Evolutionary conservation across 2,329 filamentous ascomycete species (phyloP).

Genomic region (Beauveria sp.): DNA sequence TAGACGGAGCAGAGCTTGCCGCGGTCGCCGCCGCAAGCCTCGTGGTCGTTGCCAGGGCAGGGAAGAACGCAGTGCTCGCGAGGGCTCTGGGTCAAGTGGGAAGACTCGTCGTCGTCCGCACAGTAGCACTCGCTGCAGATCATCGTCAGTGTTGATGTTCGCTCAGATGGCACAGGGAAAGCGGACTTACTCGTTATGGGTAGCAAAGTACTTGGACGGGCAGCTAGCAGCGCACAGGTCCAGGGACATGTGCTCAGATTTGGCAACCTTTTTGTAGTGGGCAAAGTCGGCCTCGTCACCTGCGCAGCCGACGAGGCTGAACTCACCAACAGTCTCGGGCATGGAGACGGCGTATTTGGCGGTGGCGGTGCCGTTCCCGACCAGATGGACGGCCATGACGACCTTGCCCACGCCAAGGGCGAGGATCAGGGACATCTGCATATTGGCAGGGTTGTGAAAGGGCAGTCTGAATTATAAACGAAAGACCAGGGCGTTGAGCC

Average conservation of each 20-base stretch:
- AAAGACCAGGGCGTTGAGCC: slow-evolving; percentile 21
- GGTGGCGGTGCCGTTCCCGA: neutral
- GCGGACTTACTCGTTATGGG: slow-evolving; percentile 18
- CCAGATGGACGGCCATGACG: slow-evolving; percentile 19
- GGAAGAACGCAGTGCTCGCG: slow-evolving; percentile 12
- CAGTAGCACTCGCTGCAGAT: slow-evolving; percentile 18
- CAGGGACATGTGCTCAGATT: slow-evolving; percentile 16
- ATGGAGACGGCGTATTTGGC: neutral
- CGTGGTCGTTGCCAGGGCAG: slow-evolving; percentile 15
- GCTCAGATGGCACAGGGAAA: neutral
- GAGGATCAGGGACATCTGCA: slow-evolving; percentile 25
- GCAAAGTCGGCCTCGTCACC: slow-evolving; percentile 21
- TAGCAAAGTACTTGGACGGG: slow-evolving; percentile 19
- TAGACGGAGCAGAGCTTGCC: slow-evolving; percentile 13
- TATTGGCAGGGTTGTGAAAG: slow-evolving; percentile 12
- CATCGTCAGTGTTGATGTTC: neutral
- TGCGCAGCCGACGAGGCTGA: slow-evolving; percentile 19
- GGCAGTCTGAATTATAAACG: slow-evolving; percentile 11
- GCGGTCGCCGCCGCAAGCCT: slow-evolving; percentile 11
- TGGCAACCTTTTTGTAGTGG: slow-evolving; percentile 16
- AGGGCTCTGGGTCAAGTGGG: slow-evolving; percentile 9
- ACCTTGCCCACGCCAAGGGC: slow-evolving; percentile 25
- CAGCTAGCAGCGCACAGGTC: slow-evolving; percentile 21
- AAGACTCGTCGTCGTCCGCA: slow-evolving; percentile 13
- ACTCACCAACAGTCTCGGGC: slow-evolving; percentile 7